A percentile compares a stretch with the other conserved stretches of the same genome.
Evolutionary conservation across 768 basidiomycete genomes (phyloP).

Genomic region (Termitomyces sp.): DNA sequence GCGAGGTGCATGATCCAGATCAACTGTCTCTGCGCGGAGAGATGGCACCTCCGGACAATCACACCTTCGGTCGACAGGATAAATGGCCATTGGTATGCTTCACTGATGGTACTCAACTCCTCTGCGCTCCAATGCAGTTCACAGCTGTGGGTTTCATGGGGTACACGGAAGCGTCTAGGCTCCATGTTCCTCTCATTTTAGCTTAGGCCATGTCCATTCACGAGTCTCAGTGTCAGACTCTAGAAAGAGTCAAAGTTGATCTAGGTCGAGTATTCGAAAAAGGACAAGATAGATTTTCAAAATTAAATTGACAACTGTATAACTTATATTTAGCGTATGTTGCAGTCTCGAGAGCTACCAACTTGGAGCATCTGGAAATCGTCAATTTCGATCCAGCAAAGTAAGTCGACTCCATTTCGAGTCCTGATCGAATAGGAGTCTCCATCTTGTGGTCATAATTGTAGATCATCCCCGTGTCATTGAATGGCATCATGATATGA

Average conservation of each 20-base stretch:
- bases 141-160: constrained; percentile 51
- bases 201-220: constrained; percentile 87
- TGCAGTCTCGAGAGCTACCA: constrained; percentile 64
- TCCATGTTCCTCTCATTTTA: constrained; percentile 51
- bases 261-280: constrained; percentile 68
- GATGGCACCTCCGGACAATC: constrained; percentile 14
- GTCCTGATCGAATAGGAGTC: neutral
- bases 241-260: constrained; percentile 75
- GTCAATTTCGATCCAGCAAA: constrained; percentile 45
- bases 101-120: constrained; percentile 35
- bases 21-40: neutral
- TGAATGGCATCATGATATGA: constrained; percentile 34
- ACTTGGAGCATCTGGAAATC: constrained; percentile 56
- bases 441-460: constrained; percentile 30
- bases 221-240: constrained; percentile 86
- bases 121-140: constrained; percentile 53
- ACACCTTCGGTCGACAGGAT: constrained; percentile 20
- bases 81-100: constrained; percentile 62
- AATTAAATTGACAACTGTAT: neutral
- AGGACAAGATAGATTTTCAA: constrained; percentile 50
- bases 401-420: neutral
- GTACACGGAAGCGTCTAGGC: constrained; percentile 48
- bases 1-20: neutral
- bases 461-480: constrained; percentile 53
- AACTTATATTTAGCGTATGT: constrained; percentile 45